Conservation (phyloP, 345 rosid species). For the Isatis tinctoria region DNA sequence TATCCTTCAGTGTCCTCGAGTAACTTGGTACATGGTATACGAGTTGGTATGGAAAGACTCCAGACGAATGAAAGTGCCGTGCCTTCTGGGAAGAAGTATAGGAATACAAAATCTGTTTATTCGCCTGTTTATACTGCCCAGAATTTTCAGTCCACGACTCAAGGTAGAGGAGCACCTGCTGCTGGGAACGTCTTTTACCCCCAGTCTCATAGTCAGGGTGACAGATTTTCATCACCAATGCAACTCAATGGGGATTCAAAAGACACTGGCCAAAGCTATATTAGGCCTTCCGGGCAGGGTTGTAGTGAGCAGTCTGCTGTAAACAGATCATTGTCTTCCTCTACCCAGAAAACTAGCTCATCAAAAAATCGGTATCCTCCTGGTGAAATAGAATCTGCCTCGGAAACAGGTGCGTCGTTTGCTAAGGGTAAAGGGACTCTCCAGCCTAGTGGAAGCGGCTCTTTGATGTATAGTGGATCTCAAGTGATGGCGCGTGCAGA, state of each 20-base stretch:
- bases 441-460: constrained; percentile 62
- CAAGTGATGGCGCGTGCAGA: constrained; percentile 68
- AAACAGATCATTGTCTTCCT: constrained; percentile 54
- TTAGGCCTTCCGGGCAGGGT: constrained; percentile 43
- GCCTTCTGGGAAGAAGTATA: constrained; percentile 46
- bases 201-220: constrained; percentile 43
- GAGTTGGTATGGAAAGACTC: constrained; percentile 60
- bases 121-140: constrained; percentile 38
- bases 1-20: constrained; percentile 80
- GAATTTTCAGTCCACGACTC: constrained; percentile 44
- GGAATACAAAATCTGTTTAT: constrained; percentile 41
- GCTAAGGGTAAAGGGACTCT: constrained; percentile 62
- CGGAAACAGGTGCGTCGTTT: constrained; percentile 53
- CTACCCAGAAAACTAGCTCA: constrained; percentile 51
- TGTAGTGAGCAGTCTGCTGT: constrained; percentile 49
- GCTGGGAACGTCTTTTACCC: constrained; percentile 50
- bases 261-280: constrained; percentile 39
- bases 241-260: constrained; percentile 43
- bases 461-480: constrained; percentile 65
- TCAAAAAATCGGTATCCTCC: constrained; percentile 42
- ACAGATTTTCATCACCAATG: constrained; percentile 43
- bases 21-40: constrained; percentile 49
- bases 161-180: constrained; percentile 51
- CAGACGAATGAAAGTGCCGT: constrained; percentile 43
- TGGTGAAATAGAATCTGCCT: constrained; percentile 51